These are phyloP conservation scores for Phytophthora fragariaefolia DNA, from an alignment of 352 stramenopile genomes.

Conservation along the genomic window DNA sequence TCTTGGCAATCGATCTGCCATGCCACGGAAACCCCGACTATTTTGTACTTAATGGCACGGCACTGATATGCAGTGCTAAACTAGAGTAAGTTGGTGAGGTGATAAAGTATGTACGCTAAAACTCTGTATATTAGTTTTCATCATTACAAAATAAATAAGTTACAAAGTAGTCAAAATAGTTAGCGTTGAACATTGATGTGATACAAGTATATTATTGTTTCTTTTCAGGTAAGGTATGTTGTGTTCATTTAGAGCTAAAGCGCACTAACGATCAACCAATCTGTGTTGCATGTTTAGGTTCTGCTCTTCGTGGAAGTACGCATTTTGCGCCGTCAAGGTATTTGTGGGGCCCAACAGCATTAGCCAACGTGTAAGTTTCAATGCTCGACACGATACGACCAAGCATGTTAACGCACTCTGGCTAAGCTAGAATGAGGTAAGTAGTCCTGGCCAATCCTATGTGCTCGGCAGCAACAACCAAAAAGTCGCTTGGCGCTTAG, in stretches of 20 bases:
- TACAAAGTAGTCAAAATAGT: neutral
- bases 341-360: neutral
- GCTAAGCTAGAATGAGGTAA: constrained; percentile 2
- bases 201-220: neutral
- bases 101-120: neutral
- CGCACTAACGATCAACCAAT: neutral
- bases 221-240: too few species aligned
- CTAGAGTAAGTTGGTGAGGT: neutral
- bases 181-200: neutral
- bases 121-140: neutral
- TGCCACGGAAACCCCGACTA: constrained; percentile 73
- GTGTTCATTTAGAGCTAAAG: too few species aligned
- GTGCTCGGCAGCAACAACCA: neutral
- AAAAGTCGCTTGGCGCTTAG: neutral
- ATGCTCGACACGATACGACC: neutral
- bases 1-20: constrained; percentile 90
- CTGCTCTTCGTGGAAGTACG: neutral
- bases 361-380: constrained; percentile 13
- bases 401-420: neutral
- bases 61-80: constrained; percentile 77
- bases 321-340: neutral
- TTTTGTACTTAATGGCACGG: constrained; percentile 92
- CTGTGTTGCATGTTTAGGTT: neutral
- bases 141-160: too few species aligned
- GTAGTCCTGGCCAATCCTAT: neutral